Evolutionary conservation across 345 rosid species (phyloP).

Genomic region (Ailanthus altissimus): DNA sequence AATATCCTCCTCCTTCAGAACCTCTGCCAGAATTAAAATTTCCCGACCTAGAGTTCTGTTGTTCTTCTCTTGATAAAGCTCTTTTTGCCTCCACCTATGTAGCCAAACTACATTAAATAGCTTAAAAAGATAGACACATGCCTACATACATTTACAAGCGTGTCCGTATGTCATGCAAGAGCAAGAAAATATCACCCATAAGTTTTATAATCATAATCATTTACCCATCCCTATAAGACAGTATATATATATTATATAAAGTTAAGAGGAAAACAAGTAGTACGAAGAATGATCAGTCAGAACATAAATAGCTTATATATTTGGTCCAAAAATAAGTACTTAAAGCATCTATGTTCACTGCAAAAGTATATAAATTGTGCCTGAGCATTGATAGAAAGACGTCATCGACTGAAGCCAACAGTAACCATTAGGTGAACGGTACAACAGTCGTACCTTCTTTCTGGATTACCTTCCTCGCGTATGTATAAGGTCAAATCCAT

Average conservation of each 20-base stretch:
- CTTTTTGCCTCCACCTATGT: slow-evolving; percentile 46
- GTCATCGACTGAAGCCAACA: background rate
- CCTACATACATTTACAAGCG: background rate
- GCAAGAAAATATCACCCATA: background rate
- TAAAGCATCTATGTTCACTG: background rate
- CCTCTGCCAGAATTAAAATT: slow-evolving; percentile 31
- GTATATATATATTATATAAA: background rate
- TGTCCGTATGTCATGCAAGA: background rate
- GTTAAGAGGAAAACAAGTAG: background rate
- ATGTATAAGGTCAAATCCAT: background rate
- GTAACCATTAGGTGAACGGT: background rate
- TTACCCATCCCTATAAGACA: background rate
- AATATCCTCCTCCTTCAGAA: slow-evolving; percentile 34
- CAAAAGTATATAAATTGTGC: background rate
- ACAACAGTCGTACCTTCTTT: background rate
- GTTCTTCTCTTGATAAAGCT: slow-evolving; percentile 48
- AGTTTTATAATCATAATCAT: background rate
- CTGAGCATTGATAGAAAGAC: background rate
- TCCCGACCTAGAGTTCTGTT: slow-evolving; percentile 35
- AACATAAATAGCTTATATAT: background rate
- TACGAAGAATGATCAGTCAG: background rate
- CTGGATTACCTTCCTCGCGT: background rate
- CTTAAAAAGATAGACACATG: background rate
- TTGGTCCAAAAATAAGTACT: background rate
- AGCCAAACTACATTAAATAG: slow-evolving; percentile 15